Percentiles rank a stretch among this genome's conserved stretches.
Evolutionary conservation across 208 protist genomes (phyloP).

Genomic region (Acanthamoeba lenticulata): DNA sequence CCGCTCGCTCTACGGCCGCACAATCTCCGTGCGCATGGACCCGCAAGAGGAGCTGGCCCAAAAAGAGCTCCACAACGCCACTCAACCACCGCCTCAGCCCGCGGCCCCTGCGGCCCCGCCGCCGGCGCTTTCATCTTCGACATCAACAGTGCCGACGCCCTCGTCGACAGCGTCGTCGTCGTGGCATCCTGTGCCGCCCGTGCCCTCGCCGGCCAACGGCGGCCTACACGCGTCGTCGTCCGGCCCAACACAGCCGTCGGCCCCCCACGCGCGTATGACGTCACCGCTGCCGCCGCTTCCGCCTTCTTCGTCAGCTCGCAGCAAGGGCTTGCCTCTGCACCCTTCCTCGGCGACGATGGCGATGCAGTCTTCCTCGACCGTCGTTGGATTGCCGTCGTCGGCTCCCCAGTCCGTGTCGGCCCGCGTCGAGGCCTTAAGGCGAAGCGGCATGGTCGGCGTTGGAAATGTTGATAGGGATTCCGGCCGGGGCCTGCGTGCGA

Average conservation of each 20-base stretch:
- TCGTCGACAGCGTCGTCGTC: not conserved
- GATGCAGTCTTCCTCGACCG: not conserved
- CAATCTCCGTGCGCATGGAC: conserved; percentile 11
- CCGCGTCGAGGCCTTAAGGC: no score
- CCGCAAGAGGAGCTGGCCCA: conserved; percentile 18
- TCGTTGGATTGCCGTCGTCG: no score
- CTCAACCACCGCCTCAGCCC: no score
- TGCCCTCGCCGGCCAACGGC: not conserved
- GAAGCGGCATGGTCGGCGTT: not conserved
- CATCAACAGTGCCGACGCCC: not conserved
- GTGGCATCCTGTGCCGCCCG: not conserved
- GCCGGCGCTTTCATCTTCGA: not conserved
- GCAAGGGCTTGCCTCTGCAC: not conserved
- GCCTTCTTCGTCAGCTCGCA: not conserved
- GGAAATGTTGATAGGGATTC: no score
- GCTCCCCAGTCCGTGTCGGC: no score
- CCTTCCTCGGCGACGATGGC: not conserved
- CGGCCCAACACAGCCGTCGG: not conserved
- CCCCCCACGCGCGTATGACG: not conserved
- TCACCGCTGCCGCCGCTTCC: no score
- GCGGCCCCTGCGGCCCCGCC: not conserved
- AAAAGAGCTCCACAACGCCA: not conserved
- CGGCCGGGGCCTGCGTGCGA: not conserved
- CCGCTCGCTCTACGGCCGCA: conserved; percentile 27
- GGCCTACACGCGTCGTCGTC: no score